Evolutionary conservation across 192 early-diverging fungal genomes (phyloP).

Genomic region (Diversispora eburnea): DNA sequence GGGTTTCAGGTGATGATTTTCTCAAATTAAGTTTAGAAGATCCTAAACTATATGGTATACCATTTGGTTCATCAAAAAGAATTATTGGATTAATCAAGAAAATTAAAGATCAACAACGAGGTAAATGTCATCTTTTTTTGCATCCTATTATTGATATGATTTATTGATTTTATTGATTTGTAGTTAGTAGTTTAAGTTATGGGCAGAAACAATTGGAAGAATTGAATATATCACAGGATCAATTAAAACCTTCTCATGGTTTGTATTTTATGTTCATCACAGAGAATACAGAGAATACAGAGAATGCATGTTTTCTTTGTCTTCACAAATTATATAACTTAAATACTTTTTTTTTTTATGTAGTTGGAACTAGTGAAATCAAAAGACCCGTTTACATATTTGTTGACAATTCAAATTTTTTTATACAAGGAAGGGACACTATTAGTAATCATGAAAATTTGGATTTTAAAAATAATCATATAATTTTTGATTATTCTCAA

Average conservation of each 20-base stretch:
- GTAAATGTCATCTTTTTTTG: no score
- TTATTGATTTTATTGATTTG: no score
- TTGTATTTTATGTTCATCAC: no score
- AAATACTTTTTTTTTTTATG: not conserved
- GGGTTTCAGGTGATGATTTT: not conserved
- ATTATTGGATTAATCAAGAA: not conserved
- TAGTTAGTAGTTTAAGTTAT: no score
- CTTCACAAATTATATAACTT: no score
- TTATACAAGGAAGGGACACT: not conserved
- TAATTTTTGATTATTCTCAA: constrained; percentile 5
- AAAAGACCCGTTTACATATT: not conserved
- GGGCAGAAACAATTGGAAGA: no score
- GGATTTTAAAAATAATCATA: not conserved
- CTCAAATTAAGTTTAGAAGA: not conserved
- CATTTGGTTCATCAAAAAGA: not conserved
- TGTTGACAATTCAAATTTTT: constrained; percentile 14
- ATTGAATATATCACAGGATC: no score
- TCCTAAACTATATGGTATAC: not conserved
- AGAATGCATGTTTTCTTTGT: no score
- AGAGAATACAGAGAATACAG: no score
- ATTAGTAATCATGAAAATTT: not conserved
- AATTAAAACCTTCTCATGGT: no score
- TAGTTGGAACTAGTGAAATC: not conserved
- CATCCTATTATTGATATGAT: no score
- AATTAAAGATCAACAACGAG: not conserved